phyloP scores from a whole-genome alignment of 306 rosid species.

The Aeschynomene evenia region DNA sequence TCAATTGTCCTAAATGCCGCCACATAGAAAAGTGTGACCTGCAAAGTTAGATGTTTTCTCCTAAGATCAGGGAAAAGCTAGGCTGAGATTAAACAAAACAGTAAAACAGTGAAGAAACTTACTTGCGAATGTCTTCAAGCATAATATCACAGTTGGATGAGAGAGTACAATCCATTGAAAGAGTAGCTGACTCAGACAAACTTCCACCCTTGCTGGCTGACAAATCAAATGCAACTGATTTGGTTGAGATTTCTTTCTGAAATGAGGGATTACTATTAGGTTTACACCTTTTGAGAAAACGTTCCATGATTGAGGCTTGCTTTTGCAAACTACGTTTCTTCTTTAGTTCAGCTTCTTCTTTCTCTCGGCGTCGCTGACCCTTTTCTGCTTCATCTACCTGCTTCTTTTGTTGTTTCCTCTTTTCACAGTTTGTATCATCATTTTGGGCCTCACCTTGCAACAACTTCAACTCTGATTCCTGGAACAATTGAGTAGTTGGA shows the following conservation, averaged over 20 bases:
- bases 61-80: background rate
- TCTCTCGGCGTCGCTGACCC: constrained; percentile 68
- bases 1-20: constrained; percentile 53
- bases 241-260: constrained; percentile 37
- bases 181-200: constrained; percentile 54
- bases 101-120: constrained; percentile 17
- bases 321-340: constrained; percentile 64
- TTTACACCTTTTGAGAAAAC: constrained; percentile 73
- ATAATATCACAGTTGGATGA: constrained; percentile 43
- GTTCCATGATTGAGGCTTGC: constrained; percentile 90
- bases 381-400: constrained; percentile 76
- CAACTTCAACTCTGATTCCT: constrained; percentile 61
- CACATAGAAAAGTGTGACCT: constrained; percentile 75
- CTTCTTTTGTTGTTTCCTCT: constrained; percentile 60
- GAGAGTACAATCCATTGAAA: constrained; percentile 67
- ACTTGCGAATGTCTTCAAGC: constrained; percentile 62
- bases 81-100: constrained; percentile 11
- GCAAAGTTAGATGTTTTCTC: constrained; percentile 26
- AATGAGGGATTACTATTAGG: constrained; percentile 23
- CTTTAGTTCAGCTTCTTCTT: constrained; percentile 74
- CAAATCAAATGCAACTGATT: constrained; percentile 35
- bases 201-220: constrained; percentile 37
- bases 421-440: constrained; percentile 53
- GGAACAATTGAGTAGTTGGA: constrained; percentile 26
- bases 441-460: constrained; percentile 51